Base-by-base conservation (phyloP, 345 rosid species). In the Gossypium australe region DNA sequence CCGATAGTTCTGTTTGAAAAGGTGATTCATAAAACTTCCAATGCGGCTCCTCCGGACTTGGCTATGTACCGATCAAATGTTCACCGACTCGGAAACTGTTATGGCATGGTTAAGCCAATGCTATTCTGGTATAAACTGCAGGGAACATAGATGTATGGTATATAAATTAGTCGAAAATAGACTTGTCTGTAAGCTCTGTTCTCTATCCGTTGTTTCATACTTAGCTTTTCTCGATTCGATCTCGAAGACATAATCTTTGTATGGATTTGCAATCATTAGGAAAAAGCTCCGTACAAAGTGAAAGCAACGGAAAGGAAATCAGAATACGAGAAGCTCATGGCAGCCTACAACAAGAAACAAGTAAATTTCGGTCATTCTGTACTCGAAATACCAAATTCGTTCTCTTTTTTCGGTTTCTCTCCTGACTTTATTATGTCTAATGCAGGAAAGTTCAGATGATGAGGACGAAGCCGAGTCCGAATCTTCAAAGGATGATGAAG, bases 281-380 rank as follows among this genome's bases (percentile, higher is more conserved):
- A 91, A 29, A 91, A 93, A 82, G 94, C 93, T 74, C 97, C 97
- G 58, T 91, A 84, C 79, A 94, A 88, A 80, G 93, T 89, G 78
- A 93, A 86, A 86, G 98, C 98, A 68, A 89, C 85, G 20, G 89
- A 88, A 80, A 85, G 79, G 87, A 93, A 95, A 83, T 80, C 64
- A 0, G 98, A 95, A 47, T 90, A 95, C 76, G 92, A 79, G 62
- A 91, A 89, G 80, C 89, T 78, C 74, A 95, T 93, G 93, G 85
- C 86, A 69, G 90, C 89, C 66, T 93, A 92, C 88, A 89, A 87
- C 84, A 90, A 87, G 82, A 89, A 87, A 81, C 82, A 87, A 93
- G 97, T 92, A 80, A 75, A 62, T 66, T 56, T 18, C 12, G 17
- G 34, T 12, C 29, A 14, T 58, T 14, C 16, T 0, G 11, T n/a